A percentile compares a stretch with the other conserved stretches of the same genome.
Evolutionary conservation across 306 rosid species (phyloP).

Genomic region (Pterocarpus macrocarpus): DNA sequence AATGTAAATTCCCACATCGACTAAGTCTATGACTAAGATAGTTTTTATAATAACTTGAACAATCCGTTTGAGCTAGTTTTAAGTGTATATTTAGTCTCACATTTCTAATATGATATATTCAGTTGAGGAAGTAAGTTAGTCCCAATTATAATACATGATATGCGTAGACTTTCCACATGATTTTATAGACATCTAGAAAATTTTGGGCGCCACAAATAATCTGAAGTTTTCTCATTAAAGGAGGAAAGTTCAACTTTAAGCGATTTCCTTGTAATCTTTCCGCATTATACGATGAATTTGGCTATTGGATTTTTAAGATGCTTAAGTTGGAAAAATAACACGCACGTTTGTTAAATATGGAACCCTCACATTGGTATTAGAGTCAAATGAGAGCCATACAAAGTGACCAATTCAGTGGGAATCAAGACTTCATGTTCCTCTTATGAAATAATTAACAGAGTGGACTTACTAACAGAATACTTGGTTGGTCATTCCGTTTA

Average conservation of each 20-base stretch:
- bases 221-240: neutral
- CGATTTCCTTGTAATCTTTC: neutral
- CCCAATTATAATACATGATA: too few species aligned
- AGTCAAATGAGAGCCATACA: slow-evolving; percentile 33
- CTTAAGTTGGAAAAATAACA: neutral
- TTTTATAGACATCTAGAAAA: neutral
- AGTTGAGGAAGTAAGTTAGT: too few species aligned
- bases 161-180: too few species aligned
- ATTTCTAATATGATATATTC: too few species aligned
- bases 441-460: slow-evolving; percentile 30
- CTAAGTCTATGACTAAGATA: too few species aligned
- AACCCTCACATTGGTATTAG: neutral
- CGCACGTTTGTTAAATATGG: slow-evolving; percentile 1
- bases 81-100: too few species aligned
- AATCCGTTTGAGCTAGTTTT: too few species aligned
- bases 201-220: neutral
- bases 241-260: neutral
- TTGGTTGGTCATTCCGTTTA: slow-evolving; percentile 18
- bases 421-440: neutral
- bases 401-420: slow-evolving; percentile 36
- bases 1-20: too few species aligned
- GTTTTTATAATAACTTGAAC: too few species aligned
- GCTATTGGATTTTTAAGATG: neutral
- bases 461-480: slow-evolving; percentile 38
- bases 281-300: neutral